A percentile compares a stretch with the other conserved stretches of the same genome.
These are phyloP conservation scores for Mucor mucedo DNA, from an alignment of 371 early-diverging fungal species.

Conservation along the genomic window DNA sequence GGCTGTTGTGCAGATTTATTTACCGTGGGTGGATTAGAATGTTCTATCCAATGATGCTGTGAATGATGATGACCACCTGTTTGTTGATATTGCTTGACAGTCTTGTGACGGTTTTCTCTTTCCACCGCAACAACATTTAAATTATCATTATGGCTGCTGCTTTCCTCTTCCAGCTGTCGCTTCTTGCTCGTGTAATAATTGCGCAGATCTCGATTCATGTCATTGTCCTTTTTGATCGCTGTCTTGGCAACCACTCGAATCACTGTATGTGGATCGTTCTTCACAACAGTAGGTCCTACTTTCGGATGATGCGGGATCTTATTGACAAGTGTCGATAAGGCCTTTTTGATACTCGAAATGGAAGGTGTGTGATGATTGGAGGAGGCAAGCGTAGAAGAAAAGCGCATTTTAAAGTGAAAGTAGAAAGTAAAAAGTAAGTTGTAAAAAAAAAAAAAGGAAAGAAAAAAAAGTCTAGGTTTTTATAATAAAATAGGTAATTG, in stretches of 20 bases:
- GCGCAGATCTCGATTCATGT: constrained; percentile 17
- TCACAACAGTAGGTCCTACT: background rate
- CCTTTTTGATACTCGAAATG: constrained; percentile 16
- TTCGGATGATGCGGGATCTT: constrained; percentile 21
- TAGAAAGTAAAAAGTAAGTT: background rate
- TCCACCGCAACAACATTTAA: background rate
- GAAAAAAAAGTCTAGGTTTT: background rate
- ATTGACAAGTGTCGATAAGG: constrained; percentile 5
- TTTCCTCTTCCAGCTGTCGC: constrained; percentile 6
- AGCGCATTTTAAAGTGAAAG: constrained; percentile 11
- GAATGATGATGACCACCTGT: constrained; percentile 1
- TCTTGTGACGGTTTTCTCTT: constrained; percentile 19
- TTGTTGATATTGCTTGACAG: constrained; percentile 24
- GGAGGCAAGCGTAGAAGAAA: constrained; percentile 6
- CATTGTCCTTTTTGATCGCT: constrained; percentile 14
- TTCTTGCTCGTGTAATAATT: constrained; percentile 20
- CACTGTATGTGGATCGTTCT: constrained; percentile 1
- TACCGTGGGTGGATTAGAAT: constrained; percentile 8
- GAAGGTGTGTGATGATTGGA: background rate
- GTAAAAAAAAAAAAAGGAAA: background rate
- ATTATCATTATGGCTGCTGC: background rate
- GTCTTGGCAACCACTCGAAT: background rate
- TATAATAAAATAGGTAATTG: constrained; percentile 22
- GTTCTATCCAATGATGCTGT: constrained; percentile 23
- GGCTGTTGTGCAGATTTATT: constrained; percentile 20